These are phyloP conservation scores for Daldinia vernicosa DNA, from an alignment of 495 filamentous ascomycete genomes.

Conservation along the genomic window DNA sequence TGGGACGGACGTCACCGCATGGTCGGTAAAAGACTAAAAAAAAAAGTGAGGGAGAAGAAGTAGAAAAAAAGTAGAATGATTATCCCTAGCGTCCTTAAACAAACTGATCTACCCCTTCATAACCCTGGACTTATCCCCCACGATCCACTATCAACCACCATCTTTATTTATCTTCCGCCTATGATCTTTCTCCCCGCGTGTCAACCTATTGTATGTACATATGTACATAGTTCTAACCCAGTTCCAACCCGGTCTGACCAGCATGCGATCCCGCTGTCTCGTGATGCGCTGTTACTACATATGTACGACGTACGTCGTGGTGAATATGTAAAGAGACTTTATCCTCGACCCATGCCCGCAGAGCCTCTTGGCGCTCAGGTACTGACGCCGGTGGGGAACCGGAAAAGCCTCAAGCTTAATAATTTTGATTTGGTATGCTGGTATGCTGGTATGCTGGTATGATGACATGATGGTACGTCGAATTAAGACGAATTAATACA, in stretches of 20 bases:
- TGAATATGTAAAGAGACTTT: constrained; percentile 20
- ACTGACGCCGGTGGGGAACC: constrained; percentile 11
- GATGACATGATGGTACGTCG: neutral
- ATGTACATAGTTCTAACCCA: constrained; percentile 6
- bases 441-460: neutral
- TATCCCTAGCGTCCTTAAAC: neutral
- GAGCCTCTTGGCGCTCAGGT: constrained; percentile 32
- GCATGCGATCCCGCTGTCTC: constrained; percentile 38
- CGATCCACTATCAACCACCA: constrained; percentile 39
- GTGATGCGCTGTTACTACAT: constrained; percentile 30
- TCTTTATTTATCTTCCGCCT: constrained; percentile 35
- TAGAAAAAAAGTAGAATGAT: neutral
- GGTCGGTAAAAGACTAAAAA: constrained; percentile 28
- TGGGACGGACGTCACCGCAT: constrained; percentile 37
- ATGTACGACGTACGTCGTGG: constrained; percentile 8
- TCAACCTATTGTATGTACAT: too few species aligned
- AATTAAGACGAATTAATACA: constrained; percentile 1
- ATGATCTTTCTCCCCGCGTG: constrained; percentile 40
- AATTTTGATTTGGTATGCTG: neutral
- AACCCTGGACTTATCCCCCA: constrained; percentile 33
- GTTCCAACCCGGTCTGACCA: neutral
- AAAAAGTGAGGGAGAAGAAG: neutral
- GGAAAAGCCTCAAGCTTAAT: constrained; percentile 13
- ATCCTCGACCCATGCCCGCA: constrained; percentile 33
- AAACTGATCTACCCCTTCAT: constrained; percentile 6